Evolutionary conservation across 2,329 filamentous ascomycete species (phyloP), one percentile per base, ranked within the genome.

Genomic region (Diaporthe citrichinensis): DNA sequence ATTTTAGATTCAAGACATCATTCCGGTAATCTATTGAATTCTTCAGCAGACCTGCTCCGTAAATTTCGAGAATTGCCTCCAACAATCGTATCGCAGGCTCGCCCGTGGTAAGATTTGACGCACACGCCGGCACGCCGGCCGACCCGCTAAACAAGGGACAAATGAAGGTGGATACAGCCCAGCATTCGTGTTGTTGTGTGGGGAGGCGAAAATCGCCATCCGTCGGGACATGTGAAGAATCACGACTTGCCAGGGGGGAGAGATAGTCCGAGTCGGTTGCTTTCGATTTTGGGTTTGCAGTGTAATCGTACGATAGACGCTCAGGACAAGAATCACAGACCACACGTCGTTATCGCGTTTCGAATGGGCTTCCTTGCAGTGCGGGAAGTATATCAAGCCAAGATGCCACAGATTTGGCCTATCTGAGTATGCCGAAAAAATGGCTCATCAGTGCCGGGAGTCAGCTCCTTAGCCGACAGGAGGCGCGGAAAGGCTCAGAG

Each of bases 321-420:
- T 39, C 46, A 28, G n/a, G 65, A 46, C 65, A 9, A 53, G 31
- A 25, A 25, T 36, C 46, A 53, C 23, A 39, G 31, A 23, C 65
- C 46, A 25, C 23, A 39, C 7, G 1, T 34, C 34, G 65, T 53
- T 53, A 68, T 53, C 65, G 46, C 23, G 65, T 68, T 41, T 53
- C 46, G n/a, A 53, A 12, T 39, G 46, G 46, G 8, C 62, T 53
- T 53, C 65, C 65, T 46, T 68, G 65, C 46, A 51, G 31, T 20
- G 46, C 46, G 65, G 65, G 65, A 68, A 68, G 65, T 28, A 68
- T 39, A 53, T 53, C 36, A 53, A 28, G 65, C 65, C 65, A 68
- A 68, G 65, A 31, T 53, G 46, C 23, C 44, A 68, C 46, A 53
- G 14, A 0, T 31, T 53, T 53, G 34, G 28, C 65, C 65, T 28